These are phyloP conservation scores for Parasitella parasitica DNA, from an alignment of 371 early-diverging fungal genomes.

Conservation along the genomic window DNA sequence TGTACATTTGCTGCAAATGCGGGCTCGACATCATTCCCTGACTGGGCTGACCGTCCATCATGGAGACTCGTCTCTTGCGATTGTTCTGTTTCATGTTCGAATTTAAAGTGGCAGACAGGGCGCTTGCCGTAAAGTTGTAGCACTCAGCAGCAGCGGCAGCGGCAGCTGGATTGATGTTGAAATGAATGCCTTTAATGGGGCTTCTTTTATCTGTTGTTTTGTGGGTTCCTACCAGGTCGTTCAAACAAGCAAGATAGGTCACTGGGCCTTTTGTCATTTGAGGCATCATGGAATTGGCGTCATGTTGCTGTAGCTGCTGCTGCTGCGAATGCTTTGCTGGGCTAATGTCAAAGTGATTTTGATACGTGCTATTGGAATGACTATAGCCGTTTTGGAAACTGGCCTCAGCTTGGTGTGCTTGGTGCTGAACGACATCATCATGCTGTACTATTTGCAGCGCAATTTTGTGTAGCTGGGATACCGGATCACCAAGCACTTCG, in stretches of 20 bases:
- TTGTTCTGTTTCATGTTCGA: not conserved
- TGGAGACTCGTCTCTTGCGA: conserved; percentile 6
- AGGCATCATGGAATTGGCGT: conserved; percentile 41
- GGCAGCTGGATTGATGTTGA: conserved; percentile 1
- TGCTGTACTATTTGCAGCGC: conserved; percentile 76
- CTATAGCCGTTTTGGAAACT: conserved; percentile 18
- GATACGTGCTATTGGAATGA: not conserved
- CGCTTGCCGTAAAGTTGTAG: conserved; percentile 45
- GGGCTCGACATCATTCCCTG: not conserved
- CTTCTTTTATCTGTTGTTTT: conserved; percentile 60
- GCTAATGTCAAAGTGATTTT: conserved; percentile 16
- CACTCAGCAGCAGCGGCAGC: conserved; percentile 44
- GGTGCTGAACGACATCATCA: conserved; percentile 25
- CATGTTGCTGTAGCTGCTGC: conserved; percentile 6
- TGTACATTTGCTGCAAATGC: not conserved
- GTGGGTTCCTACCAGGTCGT: conserved; percentile 79
- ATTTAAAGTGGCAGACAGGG: conserved; percentile 11
- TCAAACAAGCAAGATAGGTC: conserved; percentile 74
- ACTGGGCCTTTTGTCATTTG: conserved; percentile 46
- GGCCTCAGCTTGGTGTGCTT: conserved; percentile 22
- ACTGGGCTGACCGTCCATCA: conserved; percentile 10
- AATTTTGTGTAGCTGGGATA: conserved; percentile 90
- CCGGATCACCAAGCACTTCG: conserved; percentile 61
- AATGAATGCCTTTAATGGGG: conserved; percentile 9
- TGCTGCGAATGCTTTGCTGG: conserved; percentile 26